Evolutionary conservation across 2,329 filamentous ascomycete species (phyloP).

Genomic region (Cladosporium sp.): DNA sequence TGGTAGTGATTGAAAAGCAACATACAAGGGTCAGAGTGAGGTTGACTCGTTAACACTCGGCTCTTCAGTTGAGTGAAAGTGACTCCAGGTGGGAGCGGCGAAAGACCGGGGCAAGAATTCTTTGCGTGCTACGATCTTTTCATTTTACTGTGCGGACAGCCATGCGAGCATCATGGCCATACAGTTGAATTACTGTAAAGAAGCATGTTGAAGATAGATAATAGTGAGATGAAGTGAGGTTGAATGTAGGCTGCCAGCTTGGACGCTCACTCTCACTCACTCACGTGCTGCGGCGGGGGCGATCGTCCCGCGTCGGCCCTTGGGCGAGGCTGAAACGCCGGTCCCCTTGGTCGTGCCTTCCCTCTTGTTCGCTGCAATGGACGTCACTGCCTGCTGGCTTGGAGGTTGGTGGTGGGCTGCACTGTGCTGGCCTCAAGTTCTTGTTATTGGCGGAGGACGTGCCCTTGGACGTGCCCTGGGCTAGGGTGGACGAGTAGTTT

Average conservation of each 20-base stretch:
- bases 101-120: background rate
- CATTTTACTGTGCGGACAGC: background rate
- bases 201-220: background rate
- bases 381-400: background rate
- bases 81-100: background rate
- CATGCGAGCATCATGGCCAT: background rate
- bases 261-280: background rate
- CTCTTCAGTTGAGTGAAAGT: background rate
- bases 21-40: background rate
- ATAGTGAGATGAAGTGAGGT: background rate
- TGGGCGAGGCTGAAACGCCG: background rate
- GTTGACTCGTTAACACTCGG: background rate
- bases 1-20: background rate
- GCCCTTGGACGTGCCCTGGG: background rate
- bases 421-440: no score
- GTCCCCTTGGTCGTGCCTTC: background rate
- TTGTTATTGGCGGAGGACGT: background rate
- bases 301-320: background rate
- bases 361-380: background rate
- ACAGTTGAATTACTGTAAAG: background rate
- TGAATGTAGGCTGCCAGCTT: background rate
- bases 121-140: background rate
- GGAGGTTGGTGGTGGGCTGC: background rate
- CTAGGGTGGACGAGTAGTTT: background rate
- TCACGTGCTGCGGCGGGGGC: background rate